Evolutionary conservation across 2,329 filamentous ascomycete species (phyloP), one percentile per base, ranked within the genome.

Genomic region (Xylaria sp.): DNA sequence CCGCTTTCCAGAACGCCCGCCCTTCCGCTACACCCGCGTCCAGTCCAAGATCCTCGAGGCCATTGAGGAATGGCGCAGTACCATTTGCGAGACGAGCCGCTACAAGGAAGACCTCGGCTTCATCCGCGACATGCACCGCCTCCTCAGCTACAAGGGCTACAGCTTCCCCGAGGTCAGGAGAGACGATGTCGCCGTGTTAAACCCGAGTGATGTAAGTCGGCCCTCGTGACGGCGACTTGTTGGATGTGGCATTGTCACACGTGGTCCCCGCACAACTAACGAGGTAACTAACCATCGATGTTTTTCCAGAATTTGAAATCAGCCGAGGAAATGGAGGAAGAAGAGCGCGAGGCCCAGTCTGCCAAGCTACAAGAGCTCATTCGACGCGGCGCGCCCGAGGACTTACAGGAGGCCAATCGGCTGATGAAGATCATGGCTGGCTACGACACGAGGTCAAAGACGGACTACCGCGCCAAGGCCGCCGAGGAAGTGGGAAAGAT

Each of bases 361-460:
- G 94, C 94, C n/a, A 99, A 99, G 76, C 82, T 99, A 16, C 94
- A 99, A 72, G 94, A 99, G 76, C 80, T 99, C 56, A 97, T 99
- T 71, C 88, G 94, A 62, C 83, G 94, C 66, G 94, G 94, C 57
- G 88, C 90, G 3, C 94, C 94, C 30, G 89, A 95, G 65, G 94
- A 99, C 73, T 78, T 99, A 60, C 93, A 97, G 73, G 94, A 99
- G 78, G 94, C 94, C 57, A 99, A 97, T 72, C 88, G 91, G 68
- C 81, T 99, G 56, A 99, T 99, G 94, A 99, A 99, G 77, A 84
- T 99, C 66, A 97, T 99, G 94, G 94, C 94, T 56, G 94, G 94
- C 63, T 99, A 90, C 75, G 94, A 99, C 74, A 97, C 91, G 60
- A 83, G 92, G 67, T 89, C 91, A 73, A 97, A 97, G 78, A 97